Evolutionary conservation across 495 filamentous ascomycete species (phyloP).

Genomic region (Xylaria telfairii): DNA sequence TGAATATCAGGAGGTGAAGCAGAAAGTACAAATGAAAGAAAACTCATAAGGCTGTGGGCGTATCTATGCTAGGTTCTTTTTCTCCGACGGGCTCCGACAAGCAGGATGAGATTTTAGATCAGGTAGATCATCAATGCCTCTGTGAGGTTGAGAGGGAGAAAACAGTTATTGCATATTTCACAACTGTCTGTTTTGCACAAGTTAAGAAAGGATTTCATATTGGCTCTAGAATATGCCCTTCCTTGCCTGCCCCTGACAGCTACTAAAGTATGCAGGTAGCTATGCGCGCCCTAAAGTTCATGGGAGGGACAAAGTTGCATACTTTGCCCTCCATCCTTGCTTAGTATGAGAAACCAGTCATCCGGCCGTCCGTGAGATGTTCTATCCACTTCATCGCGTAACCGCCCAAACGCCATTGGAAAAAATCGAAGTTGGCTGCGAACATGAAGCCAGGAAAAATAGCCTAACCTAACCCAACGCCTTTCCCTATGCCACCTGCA

Average conservation of each 20-base stretch:
- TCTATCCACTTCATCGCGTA: background rate
- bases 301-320: background rate
- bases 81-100: background rate
- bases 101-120: constrained; percentile 3
- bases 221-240: background rate
- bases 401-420: background rate
- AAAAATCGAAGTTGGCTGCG: background rate
- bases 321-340: background rate
- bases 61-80: background rate
- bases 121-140: background rate
- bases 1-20: background rate
- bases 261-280: background rate
- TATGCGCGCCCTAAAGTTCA: background rate
- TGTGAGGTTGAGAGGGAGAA: background rate
- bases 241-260: background rate
- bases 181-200: background rate
- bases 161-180: background rate
- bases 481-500: background rate
- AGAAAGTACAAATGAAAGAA: background rate
- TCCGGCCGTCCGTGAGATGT: background rate
- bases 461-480: background rate
- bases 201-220: background rate
- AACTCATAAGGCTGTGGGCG: background rate
- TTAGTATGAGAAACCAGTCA: background rate
- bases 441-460: background rate